phyloP scores from a whole-genome alignment of 176 grass and related monocot genomes.

The Aechmea fasciata region DNA sequence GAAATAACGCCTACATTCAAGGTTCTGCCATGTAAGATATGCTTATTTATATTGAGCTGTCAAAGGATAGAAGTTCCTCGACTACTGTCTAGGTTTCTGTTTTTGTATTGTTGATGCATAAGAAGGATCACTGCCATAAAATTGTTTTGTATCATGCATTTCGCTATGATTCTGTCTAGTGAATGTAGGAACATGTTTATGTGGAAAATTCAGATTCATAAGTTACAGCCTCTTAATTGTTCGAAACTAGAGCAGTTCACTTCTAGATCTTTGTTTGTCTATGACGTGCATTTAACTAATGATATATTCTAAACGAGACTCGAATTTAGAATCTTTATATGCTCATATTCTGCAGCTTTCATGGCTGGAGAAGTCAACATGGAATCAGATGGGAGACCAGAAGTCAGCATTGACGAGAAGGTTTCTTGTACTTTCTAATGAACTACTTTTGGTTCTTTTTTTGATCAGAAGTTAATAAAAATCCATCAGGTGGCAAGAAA shows the following conservation, averaged over 20 bases:
- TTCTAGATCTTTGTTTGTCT: background rate
- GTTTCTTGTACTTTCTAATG: conserved; percentile 42
- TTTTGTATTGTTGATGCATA: background rate
- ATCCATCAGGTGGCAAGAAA: conserved; percentile 19
- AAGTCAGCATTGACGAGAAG: conserved; percentile 40
- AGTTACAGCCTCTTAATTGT: background rate
- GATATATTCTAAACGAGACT: background rate
- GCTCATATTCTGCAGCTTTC: conserved; percentile 56
- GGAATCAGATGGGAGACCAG: conserved; percentile 42
- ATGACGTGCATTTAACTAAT: background rate
- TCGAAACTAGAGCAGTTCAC: background rate
- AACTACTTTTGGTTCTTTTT: conserved; percentile 38
- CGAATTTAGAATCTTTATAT: conserved; percentile 24
- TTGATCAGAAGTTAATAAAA: conserved; percentile 28
- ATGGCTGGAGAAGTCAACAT: conserved; percentile 37
- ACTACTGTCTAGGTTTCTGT: background rate
- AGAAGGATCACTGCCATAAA: background rate
- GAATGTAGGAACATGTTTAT: background rate
- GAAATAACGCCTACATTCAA: background rate
- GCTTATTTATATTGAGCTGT: background rate
- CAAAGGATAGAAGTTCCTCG: background rate
- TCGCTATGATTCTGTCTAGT: background rate
- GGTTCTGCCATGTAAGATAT: background rate
- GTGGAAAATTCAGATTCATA: background rate
- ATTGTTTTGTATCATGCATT: background rate